These are phyloP conservation scores for Trichoderma citrinoviride DNA, from an alignment of 2,329 filamentous ascomycete species.

Conservation along the genomic window DNA sequence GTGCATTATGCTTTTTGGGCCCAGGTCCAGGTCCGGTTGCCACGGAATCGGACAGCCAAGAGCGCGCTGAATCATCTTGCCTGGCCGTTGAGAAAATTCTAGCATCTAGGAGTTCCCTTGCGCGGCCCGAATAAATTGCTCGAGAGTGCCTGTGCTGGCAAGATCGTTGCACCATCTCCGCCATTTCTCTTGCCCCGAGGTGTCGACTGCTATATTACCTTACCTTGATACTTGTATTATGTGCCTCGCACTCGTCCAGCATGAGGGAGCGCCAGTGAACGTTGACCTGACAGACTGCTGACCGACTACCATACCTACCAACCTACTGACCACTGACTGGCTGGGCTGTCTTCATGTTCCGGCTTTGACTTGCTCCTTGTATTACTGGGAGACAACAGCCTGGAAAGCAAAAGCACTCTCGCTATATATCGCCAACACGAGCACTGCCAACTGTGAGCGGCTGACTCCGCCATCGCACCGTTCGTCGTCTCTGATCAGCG, in stretches of 20 bases:
- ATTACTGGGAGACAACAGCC: not conserved
- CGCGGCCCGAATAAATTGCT: conserved; percentile 23
- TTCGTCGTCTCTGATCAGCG: not conserved
- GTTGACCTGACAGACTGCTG: no score
- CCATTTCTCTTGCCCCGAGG: not conserved
- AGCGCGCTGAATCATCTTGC: conserved; percentile 6
- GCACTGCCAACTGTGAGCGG: not conserved
- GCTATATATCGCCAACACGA: not conserved
- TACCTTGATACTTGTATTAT: not conserved
- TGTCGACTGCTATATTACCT: no score
- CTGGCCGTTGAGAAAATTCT: not conserved
- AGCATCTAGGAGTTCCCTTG: not conserved
- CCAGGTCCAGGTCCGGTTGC: not conserved
- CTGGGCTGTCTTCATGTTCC: not conserved
- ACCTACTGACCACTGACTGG: not conserved
- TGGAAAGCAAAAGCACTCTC: not conserved
- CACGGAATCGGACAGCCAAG: conserved; percentile 11
- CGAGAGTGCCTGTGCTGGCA: not conserved
- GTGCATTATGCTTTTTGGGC: conserved; percentile 7
- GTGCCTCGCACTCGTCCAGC: conserved; percentile 5
- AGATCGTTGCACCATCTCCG: not conserved
- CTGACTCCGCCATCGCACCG: not conserved
- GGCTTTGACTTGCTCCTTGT: not conserved
- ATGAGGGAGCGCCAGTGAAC: conserved; percentile 9
- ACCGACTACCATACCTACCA: not conserved